Evolutionary conservation across 2,329 filamentous ascomycete species (phyloP), one percentile per base, ranked within the genome.

Genomic region (Cladosporium colombiae): DNA sequence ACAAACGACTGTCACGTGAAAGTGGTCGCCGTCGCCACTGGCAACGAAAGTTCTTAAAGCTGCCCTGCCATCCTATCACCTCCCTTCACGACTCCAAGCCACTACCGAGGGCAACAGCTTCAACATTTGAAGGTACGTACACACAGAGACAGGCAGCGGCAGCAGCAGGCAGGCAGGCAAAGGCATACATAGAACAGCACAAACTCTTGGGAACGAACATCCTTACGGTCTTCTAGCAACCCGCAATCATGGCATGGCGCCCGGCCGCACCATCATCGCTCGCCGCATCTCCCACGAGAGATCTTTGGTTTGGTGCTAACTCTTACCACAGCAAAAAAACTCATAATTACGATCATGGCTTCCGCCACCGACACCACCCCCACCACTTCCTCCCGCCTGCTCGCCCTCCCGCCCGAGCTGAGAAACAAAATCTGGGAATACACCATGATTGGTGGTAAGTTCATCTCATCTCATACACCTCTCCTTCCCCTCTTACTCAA

Each of bases 381-480:
- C 56, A 13, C 37, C 56, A 46, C 13, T 16, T 4, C 6, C 23
- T 49, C 5, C 62, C 53, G 23, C 46, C 53, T 65, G n/a, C 40
- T 50, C 53, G 10, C 31, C 7, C 53, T 65, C 31, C 62, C 62
- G 5, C 13, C 62, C 4, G 62, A 65, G 62, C 49, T 65, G 53
- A 46, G 62, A 27, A 65, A 59, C 23, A 46, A 10, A 27, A 59
- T 65, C 40, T 65, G 62, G 62, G 14, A 35, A 5, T 33, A 35
- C n/a, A 52, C 57, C 56, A 23, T 50, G 23, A 16, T 31, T 1
- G 62, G 62, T 55, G 44, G 56, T 65, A 65, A 52, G 29, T 56
- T 5, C 16, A 4, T 33, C 37, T 25, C 33, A 25, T 35, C 18
- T 23, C 25, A 25, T 13, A 33, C 50, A 27, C 18, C 5, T 40